Evolutionary conservation across 2,329 filamentous ascomycete genomes (phyloP).

Genomic region (Cladophialophora yegresii): DNA sequence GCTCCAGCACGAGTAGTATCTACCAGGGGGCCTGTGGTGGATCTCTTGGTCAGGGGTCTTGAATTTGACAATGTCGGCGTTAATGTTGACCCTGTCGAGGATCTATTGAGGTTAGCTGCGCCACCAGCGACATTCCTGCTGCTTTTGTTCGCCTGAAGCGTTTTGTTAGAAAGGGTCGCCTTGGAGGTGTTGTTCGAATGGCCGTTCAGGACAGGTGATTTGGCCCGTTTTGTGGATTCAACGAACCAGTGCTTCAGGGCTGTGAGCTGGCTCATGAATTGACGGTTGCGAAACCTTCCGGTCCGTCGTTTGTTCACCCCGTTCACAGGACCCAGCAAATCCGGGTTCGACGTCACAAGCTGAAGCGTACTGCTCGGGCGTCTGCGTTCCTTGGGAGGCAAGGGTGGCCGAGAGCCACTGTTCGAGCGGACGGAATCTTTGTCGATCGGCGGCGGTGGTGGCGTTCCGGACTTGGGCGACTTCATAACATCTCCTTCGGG

Average conservation of each 20-base stretch:
- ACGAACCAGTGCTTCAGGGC: conserved; percentile 73
- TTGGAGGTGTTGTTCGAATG: conserved; percentile 14
- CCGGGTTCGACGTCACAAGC: conserved; percentile 71
- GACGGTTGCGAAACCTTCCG: conserved; percentile 31
- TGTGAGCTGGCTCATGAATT: conserved; percentile 62
- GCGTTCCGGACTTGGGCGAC: conserved; percentile 44
- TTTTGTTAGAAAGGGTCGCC: conserved; percentile 7
- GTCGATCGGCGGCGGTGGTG: conserved; percentile 72
- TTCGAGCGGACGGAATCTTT: conserved; percentile 75
- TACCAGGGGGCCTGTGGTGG: conserved; percentile 31
- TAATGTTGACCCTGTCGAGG: conserved; percentile 31
- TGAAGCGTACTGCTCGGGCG: conserved; percentile 84
- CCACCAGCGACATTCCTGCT: conserved; percentile 8
- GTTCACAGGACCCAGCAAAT: conserved; percentile 59
- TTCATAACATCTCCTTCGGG: conserved; percentile 60
- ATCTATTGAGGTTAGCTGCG: conserved; percentile 18
- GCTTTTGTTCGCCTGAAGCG: conserved; percentile 8
- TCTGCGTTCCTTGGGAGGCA: conserved; percentile 83
- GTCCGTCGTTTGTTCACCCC: conserved; percentile 52
- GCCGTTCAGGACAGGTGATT: conserved; percentile 51
- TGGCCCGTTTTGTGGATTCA: conserved; percentile 65
- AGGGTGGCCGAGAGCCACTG: conserved; percentile 75
- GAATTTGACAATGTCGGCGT: conserved; percentile 30
- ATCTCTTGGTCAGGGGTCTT: conserved; percentile 21
- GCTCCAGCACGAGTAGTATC: conserved; percentile 24